Evolutionary conservation across 2,329 filamentous ascomycete genomes (phyloP).

Genomic region (Aspergillus sp.): DNA sequence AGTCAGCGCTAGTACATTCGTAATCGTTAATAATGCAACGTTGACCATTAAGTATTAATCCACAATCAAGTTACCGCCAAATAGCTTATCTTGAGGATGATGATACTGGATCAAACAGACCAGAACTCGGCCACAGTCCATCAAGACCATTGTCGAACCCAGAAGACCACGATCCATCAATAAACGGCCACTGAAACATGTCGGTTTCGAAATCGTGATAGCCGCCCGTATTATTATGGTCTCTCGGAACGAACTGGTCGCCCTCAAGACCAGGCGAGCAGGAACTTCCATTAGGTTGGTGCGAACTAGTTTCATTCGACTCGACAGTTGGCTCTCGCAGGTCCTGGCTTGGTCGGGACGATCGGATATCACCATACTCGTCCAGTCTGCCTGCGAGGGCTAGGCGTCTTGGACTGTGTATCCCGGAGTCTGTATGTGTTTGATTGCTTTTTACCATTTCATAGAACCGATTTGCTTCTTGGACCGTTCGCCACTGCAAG

Average conservation of each 20-base stretch:
- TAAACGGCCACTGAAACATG: conserved; percentile 35
- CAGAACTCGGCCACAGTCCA: conserved; percentile 19
- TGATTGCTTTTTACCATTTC: conserved; percentile 25
- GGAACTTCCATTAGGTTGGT: conserved; percentile 1
- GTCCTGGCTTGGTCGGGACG: conserved; percentile 19
- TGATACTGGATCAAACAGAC: not conserved
- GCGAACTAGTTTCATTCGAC: conserved; percentile 4
- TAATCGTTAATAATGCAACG: too few relatives aligned
- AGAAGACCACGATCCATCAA: conserved; percentile 31
- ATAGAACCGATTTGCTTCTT: conserved; percentile 32
- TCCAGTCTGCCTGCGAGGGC: conserved; percentile 29
- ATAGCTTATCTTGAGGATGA: not conserved
- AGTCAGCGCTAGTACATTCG: too few relatives aligned
- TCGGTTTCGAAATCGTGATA: conserved; percentile 27
- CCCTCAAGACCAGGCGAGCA: conserved; percentile 6
- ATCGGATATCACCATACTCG: conserved; percentile 33
- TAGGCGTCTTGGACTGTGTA: conserved; percentile 20
- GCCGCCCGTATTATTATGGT: not conserved
- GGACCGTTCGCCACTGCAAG: conserved; percentile 28
- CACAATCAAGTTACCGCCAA: too few relatives aligned
- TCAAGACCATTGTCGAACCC: conserved; percentile 30
- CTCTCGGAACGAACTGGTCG: conserved; percentile 3
- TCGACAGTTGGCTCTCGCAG: conserved; percentile 6
- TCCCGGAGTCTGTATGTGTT: conserved; percentile 11
- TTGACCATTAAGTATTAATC: too few relatives aligned